phyloP scores from a whole-genome alignment of 768 basidiomycete species.

The Lanmaoa rubissima region DNA sequence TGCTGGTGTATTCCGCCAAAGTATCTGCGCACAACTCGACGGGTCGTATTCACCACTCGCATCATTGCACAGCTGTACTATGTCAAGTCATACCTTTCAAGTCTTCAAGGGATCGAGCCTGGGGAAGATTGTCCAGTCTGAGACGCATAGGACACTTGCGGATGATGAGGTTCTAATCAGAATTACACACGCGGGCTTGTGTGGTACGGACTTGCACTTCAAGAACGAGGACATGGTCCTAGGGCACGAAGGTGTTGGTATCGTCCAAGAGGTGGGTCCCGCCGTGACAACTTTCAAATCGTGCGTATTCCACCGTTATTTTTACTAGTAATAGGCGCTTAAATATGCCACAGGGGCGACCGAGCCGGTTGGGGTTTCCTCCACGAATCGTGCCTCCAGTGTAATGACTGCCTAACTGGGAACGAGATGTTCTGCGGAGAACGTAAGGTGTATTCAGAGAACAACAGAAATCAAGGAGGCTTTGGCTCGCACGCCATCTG shows the following conservation, averaged over 20 bases:
- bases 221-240: slow-evolving; percentile 3
- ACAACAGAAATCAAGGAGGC: slow-evolving; percentile 18
- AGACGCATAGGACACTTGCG: neutral
- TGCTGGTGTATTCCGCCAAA: neutral
- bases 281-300: neutral
- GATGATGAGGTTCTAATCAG: slow-evolving; percentile 13
- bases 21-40: neutral
- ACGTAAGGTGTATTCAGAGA: slow-evolving; percentile 4
- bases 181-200: slow-evolving; percentile 30
- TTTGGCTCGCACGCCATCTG: slow-evolving; percentile 29
- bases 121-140: neutral
- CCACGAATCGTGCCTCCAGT: neutral
- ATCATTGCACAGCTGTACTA: neutral
- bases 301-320: neutral
- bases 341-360: neutral
- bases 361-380: neutral
- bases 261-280: neutral
- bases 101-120: slow-evolving; percentile 24
- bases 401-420: slow-evolving; percentile 20
- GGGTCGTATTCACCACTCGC: neutral
- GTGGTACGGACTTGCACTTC: slow-evolving; percentile 33
- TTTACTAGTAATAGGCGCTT: neutral
- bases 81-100: slow-evolving; percentile 16
- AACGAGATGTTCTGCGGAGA: slow-evolving; percentile 19
- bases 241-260: neutral